Conservation (phyloP, 1,284 basidiomycete genomes). For the Cryptococcus sp. region DNA sequence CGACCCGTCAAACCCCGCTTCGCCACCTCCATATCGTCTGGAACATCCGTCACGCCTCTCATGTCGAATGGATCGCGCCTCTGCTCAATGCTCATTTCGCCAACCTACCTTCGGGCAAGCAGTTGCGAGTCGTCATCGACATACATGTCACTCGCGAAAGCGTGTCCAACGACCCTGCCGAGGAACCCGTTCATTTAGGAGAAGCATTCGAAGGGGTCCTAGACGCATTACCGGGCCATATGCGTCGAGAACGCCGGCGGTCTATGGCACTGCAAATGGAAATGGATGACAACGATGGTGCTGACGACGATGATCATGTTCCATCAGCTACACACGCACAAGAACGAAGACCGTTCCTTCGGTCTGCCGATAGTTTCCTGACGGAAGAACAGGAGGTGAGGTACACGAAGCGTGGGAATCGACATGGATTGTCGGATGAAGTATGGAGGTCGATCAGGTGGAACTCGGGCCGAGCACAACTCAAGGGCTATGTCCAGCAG, state of each 20-base stretch:
- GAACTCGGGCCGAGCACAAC: constrained; percentile 17
- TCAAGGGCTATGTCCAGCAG: constrained; percentile 9
- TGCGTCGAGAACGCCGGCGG: not conserved
- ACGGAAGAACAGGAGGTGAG: not conserved
- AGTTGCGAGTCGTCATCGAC: constrained; percentile 10
- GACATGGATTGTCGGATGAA: not conserved
- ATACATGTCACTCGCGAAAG: constrained; percentile 26
- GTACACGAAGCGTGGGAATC: not conserved
- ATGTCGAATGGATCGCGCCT: constrained; percentile 22
- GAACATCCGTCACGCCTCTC: constrained; percentile 31
- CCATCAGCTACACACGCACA: not conserved
- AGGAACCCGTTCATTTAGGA: not conserved
- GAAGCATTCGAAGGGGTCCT: constrained; percentile 2
- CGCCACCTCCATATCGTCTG: constrained; percentile 34
- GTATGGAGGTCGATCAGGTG: not conserved
- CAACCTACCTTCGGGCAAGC: not conserved
- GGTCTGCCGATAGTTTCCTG: not conserved
- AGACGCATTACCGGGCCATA: not conserved
- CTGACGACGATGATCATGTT: not conserved
- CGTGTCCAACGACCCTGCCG: constrained; percentile 13
- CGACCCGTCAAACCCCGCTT: constrained; percentile 18
- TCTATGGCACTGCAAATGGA: not conserved
- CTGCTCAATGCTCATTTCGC: constrained; percentile 9
- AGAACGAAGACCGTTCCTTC: not conserved
- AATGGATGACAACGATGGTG: not conserved